Percentiles rank a stretch among this genome's conserved stretches.
phyloP scores from a whole-genome alignment of 2,329 filamentous ascomycete genomes.

The Penicillium glabrum region DNA sequence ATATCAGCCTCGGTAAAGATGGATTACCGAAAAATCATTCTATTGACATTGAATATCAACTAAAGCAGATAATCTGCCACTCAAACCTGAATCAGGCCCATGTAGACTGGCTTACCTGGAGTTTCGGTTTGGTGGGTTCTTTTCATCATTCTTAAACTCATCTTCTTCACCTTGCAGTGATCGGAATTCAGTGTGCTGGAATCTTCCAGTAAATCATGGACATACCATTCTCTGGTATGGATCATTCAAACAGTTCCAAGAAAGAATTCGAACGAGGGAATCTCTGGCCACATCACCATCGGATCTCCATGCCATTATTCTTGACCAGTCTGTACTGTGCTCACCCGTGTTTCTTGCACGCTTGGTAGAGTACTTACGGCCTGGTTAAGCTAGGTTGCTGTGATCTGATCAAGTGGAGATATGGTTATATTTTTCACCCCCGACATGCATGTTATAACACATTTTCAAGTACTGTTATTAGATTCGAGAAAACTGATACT shows the following conservation, averaged over 20 bases:
- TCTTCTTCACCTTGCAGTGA: background rate
- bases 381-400: background rate
- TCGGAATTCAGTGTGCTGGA: conserved; percentile 8
- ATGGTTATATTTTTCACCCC: conserved; percentile 17
- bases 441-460: conserved; percentile 5
- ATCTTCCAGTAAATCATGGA: conserved; percentile 3
- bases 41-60: conserved; percentile 61
- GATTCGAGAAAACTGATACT: conserved; percentile 4
- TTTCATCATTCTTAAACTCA: background rate
- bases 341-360: background rate
- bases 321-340: conserved; percentile 14
- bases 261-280: conserved; percentile 8
- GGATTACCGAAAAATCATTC: conserved; percentile 65
- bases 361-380: conserved; percentile 14
- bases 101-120: background rate
- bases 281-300: conserved; percentile 21
- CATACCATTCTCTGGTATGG: conserved; percentile 7
- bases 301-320: background rate
- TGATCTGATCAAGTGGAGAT: conserved; percentile 11
- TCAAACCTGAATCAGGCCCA: background rate
- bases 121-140: background rate
- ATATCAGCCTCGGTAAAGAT: conserved; percentile 77
- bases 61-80: conserved; percentile 34
- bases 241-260: conserved; percentile 12
- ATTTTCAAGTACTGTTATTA: background rate